Conservation (phyloP, 2,329 filamentous ascomycete species). For the Sclerotinia spermophila region DNA sequence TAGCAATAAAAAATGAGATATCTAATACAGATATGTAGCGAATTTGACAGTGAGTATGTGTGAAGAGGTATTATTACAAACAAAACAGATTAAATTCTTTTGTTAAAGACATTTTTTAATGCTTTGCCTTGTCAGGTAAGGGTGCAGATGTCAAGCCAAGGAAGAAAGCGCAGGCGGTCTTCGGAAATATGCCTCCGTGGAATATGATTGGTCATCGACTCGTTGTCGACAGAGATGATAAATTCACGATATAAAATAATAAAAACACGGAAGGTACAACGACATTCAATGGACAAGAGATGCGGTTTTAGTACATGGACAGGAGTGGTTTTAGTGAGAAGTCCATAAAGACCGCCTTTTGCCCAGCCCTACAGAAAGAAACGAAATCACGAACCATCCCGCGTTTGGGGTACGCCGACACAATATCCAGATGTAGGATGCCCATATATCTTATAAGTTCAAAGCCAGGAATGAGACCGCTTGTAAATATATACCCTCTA, state of each 20-base stretch:
- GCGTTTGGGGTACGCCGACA: not conserved
- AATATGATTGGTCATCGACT: not conserved
- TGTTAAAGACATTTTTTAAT: not conserved
- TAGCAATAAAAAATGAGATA: not conserved
- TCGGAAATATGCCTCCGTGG: not conserved
- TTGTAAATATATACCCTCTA: not conserved
- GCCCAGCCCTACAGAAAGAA: not conserved
- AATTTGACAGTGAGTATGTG: not conserved
- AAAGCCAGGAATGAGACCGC: not conserved
- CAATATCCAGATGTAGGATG: not conserved
- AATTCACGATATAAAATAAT: not conserved
- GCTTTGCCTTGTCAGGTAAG: not conserved
- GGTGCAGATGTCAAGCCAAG: not conserved
- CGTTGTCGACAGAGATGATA: not conserved
- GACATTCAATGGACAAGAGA: fast-evolving
- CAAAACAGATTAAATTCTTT: not conserved
- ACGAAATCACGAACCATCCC: not conserved
- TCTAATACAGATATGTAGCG: not conserved
- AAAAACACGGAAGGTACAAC: not conserved
- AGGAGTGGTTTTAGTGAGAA: not conserved
- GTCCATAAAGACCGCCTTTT: not conserved
- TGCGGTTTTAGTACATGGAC: not conserved
- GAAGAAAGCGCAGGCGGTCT: slow-evolving; percentile 13
- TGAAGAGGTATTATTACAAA: not conserved
- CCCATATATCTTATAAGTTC: not conserved